Conservation (phyloP, 768 basidiomycete species). For the Collybia sordida region DNA sequence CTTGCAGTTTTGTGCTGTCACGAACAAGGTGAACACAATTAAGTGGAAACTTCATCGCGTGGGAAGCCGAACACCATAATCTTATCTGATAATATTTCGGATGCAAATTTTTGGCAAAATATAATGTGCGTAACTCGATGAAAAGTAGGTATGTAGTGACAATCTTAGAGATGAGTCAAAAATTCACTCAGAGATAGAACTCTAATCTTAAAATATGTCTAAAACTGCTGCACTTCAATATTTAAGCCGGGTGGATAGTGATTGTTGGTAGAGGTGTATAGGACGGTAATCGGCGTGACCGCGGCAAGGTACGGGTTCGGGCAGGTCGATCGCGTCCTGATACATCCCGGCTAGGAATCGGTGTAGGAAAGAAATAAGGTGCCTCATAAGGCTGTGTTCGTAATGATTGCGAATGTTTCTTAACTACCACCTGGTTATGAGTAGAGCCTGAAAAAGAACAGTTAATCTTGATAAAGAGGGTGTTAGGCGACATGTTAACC, state of each 20-base stretch:
- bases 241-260: background rate
- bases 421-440: slow-evolving; percentile 16
- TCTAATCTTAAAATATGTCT: too few species aligned
- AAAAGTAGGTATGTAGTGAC: too few species aligned
- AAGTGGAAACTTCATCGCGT: slow-evolving; percentile 4
- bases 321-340: slow-evolving; percentile 16
- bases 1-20: slow-evolving; percentile 6
- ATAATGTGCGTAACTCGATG: too few species aligned
- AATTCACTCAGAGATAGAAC: background rate
- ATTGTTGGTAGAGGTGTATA: slow-evolving; percentile 1
- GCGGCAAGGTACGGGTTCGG: slow-evolving; percentile 16
- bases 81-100: slow-evolving; percentile 16
- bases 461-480: background rate
- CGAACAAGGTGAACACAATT: too few species aligned
- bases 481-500: background rate
- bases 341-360: slow-evolving; percentile 23
- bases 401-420: slow-evolving; percentile 34
- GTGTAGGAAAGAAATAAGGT: slow-evolving; percentile 60
- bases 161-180: too few species aligned
- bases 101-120: background rate
- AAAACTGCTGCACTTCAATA: too few species aligned
- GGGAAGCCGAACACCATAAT: slow-evolving; percentile 11
- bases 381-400: slow-evolving; percentile 63
- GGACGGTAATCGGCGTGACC: slow-evolving; percentile 3
- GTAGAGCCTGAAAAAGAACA: slow-evolving; percentile 1